These are phyloP conservation scores for Ustilago trichophora DNA, from an alignment of 1,284 basidiomycete species.

Conservation along the genomic window DNA sequence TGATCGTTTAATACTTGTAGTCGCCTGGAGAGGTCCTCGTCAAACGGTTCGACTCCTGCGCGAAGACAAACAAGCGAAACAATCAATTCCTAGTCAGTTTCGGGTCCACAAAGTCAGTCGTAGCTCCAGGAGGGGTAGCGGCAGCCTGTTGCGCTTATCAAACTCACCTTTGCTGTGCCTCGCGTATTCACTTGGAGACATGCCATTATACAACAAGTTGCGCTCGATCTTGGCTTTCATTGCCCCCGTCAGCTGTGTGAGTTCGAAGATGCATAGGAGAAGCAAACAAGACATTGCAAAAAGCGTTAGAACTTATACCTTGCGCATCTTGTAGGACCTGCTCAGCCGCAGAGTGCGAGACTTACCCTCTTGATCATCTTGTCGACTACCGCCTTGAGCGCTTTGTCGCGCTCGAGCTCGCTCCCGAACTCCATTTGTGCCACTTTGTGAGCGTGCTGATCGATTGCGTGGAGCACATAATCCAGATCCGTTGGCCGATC, in stretches of 20 bases:
- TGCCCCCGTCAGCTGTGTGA: conserved; percentile 28
- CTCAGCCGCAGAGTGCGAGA: neutral
- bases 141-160: no score
- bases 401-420: conserved; percentile 33
- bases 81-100: neutral
- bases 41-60: conserved; percentile 38
- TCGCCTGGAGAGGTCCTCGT: conserved; percentile 37
- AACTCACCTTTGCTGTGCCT: conserved; percentile 40
- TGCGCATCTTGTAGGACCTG: no score
- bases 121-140: no score
- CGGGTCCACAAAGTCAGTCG: neutral
- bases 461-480: conserved; percentile 25
- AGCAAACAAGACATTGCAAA: no score
- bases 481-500: conserved; percentile 37
- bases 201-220: conserved; percentile 40
- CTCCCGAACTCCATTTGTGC: conserved; percentile 49
- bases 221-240: conserved; percentile 40
- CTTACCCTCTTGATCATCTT: conserved; percentile 39
- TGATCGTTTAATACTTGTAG: conserved; percentile 37
- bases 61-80: neutral
- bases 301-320: no score
- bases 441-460: conserved; percentile 36
- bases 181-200: conserved; percentile 30
- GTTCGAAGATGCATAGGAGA: neutral
- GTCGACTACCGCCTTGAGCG: conserved; percentile 27